Evolutionary conservation across 805 yeast species (phyloP), one percentile per base, ranked within the genome.

Genomic region (Ogataea salicorniae): DNA sequence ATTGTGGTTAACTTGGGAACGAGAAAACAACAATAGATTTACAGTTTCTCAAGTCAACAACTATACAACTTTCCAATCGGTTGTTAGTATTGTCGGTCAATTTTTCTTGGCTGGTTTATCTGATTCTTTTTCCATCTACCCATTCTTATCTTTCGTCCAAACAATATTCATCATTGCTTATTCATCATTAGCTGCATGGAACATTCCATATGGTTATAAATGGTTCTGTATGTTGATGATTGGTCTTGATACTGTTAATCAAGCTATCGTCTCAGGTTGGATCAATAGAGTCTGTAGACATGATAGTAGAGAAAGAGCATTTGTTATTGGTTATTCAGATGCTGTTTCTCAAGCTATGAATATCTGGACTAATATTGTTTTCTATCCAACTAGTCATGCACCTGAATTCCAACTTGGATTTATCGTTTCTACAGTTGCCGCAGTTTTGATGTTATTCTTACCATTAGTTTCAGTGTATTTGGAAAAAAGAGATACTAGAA

Each of bases 221-320:
- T 69, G 73, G 73, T 53, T 63, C 43, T 71, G 73, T 55, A 68
- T 64, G 61, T 46, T 66, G 59, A 54, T 67, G 33, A 63, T 70
- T 47, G 72, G 69, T 34, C 58, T 66, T 14, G 74, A 59, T 41
- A 34, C 47, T 34, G 65, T 68, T 38, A 61, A 68, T 48, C 76
- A 72, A 58, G 63, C 71, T 3, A 61, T 70, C 40, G 66, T 72
- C 15, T 71, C 74, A 7, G 75, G 74, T 7, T 70, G 72, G 68
- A 66, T 68, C 40, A 71, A 69, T 47, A 61, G 70, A 26, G 61
- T 62, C 2, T 60, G 68, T 38, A 71, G 75, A 33, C 71, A 77
- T 51, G 87, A 83, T 60, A 60, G 78, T 23, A 80, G 82, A 65
- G 84, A 79, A 56, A 70, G 87, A 57, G 84, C 87, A 0, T 68